Evolutionary conservation across 306 rosid genomes (phyloP).

Genomic region (Trifolium fragiferum): DNA sequence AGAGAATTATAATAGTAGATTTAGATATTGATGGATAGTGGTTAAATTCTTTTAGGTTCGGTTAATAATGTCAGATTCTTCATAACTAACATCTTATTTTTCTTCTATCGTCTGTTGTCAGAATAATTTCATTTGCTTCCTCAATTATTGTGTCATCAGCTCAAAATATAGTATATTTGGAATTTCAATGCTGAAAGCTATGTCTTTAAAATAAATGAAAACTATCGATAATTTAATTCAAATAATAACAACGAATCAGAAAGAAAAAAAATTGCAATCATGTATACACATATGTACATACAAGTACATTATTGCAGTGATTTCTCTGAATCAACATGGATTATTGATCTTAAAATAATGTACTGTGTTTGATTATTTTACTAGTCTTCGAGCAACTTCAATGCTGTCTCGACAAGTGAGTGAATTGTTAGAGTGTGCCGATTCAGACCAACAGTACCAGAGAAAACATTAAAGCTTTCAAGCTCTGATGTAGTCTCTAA

Average conservation of each 20-base stretch:
- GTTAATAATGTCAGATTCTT: slow-evolving; percentile 31
- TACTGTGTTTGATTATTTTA: slow-evolving; percentile 27
- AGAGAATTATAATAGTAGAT: slow-evolving; percentile 33
- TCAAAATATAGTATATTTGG: background rate
- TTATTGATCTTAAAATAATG: slow-evolving; percentile 17
- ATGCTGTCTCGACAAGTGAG: slow-evolving; percentile 76
- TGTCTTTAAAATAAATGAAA: background rate
- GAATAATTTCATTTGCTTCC: slow-evolving; percentile 12
- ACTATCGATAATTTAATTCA: slow-evolving; percentile 19
- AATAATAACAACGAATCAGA: no score
- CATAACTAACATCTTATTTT: slow-evolving; percentile 11
- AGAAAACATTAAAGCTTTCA: slow-evolving; percentile 93
- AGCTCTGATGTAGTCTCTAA: slow-evolving; percentile 94
- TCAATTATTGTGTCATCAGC: background rate
- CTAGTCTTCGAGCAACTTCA: slow-evolving; percentile 52
- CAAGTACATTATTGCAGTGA: slow-evolving; percentile 22
- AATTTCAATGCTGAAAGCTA: slow-evolving; percentile 8
- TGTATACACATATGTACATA: slow-evolving; percentile 25
- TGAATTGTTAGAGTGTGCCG: slow-evolving; percentile 75
- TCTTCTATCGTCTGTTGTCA: background rate
- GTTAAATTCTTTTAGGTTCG: slow-evolving; percentile 9
- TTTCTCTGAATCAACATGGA: background rate
- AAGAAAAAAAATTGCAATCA: no score
- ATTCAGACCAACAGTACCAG: slow-evolving; percentile 86
- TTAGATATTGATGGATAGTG: slow-evolving; percentile 15